A percentile compares a stretch with the other conserved stretches of the same genome.
phyloP scores from a whole-genome alignment of 2,329 filamentous ascomycete genomes.

The Epichloe elymi region DNA sequence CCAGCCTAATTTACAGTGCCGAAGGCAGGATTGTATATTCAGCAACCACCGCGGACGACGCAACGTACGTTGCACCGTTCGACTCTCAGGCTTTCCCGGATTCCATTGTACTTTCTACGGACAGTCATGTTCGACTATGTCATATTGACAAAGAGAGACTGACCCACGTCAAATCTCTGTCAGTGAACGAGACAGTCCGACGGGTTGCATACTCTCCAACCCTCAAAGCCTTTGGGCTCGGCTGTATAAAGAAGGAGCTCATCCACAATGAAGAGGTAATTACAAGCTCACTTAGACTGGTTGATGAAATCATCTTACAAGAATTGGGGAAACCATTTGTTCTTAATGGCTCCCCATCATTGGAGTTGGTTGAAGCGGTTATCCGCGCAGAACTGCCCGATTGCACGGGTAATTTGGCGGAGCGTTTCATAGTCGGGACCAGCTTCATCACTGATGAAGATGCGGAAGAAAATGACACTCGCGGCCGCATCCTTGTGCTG shows the following conservation, averaged over 20 bases:
- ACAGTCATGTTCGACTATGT: slow-evolving; percentile 63
- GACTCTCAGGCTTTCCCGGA: slow-evolving; percentile 68
- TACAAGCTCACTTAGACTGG: slow-evolving; percentile 70
- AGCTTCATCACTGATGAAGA: slow-evolving; percentile 57
- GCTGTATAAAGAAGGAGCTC: slow-evolving; percentile 67
- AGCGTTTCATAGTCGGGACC: slow-evolving; percentile 87
- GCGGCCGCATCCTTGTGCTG: slow-evolving; percentile 72
- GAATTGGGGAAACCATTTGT: slow-evolving; percentile 56
- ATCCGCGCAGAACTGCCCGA: slow-evolving; percentile 61
- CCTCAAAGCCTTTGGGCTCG: slow-evolving; percentile 73
- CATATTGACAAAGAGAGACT: slow-evolving; percentile 71
- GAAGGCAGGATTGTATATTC: slow-evolving; percentile 86
- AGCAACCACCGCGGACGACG: slow-evolving; percentile 80
- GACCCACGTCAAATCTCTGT: slow-evolving; percentile 74
- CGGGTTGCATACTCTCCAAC: slow-evolving; percentile 72
- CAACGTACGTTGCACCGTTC: slow-evolving; percentile 70
- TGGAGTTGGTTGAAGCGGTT: slow-evolving; percentile 75
- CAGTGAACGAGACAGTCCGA: slow-evolving; percentile 70
- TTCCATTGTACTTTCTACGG: slow-evolving; percentile 69
- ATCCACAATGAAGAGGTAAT: slow-evolving; percentile 60
- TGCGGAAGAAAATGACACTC: slow-evolving; percentile 29
- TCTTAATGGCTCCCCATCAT: slow-evolving; percentile 33
- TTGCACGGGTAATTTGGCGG: slow-evolving; percentile 40
- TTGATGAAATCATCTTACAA: slow-evolving; percentile 81
- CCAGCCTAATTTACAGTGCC: slow-evolving; percentile 81